These are phyloP conservation scores for Fonsecaea monophora DNA, from an alignment of 2,329 filamentous ascomycete genomes.

Conservation along the genomic window DNA sequence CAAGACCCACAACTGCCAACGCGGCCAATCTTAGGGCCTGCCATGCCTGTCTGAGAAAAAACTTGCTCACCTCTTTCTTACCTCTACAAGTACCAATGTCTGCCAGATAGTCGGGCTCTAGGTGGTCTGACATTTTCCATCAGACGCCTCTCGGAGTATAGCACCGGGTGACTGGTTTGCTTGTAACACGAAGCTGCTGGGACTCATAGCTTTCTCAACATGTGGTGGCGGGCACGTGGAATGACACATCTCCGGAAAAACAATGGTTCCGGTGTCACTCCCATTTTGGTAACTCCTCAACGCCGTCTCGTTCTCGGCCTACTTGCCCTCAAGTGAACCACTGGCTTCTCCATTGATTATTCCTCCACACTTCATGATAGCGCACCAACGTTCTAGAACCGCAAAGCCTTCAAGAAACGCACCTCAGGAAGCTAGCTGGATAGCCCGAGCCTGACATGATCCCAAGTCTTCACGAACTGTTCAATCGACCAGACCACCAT, in stretches of 20 bases:
- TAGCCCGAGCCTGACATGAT: neutral
- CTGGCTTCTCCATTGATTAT: neutral
- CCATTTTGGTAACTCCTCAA: no score
- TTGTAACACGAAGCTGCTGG: no score
- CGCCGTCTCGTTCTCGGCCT: no score
- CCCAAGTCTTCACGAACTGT: neutral
- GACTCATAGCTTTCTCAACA: no score
- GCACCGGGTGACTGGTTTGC: no score
- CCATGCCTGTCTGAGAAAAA: neutral
- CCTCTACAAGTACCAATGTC: no score
- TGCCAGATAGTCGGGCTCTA: neutral
- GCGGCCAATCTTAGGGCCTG: no score
- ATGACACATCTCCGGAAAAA: no score
- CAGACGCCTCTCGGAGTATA: neutral
- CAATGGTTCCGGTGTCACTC: no score
- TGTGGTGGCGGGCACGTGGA: no score
- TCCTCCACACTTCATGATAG: neutral
- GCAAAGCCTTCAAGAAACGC: neutral
- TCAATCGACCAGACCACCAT: neutral
- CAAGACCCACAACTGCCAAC: neutral
- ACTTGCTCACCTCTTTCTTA: neutral
- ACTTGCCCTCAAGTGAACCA: no score
- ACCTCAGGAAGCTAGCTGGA: neutral
- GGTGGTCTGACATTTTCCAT: neutral
- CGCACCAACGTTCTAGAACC: neutral